A percentile compares a stretch with the other conserved stretches of the same genome.
phyloP scores from a whole-genome alignment of 306 rosid species.

The Rosa persica region DNA sequence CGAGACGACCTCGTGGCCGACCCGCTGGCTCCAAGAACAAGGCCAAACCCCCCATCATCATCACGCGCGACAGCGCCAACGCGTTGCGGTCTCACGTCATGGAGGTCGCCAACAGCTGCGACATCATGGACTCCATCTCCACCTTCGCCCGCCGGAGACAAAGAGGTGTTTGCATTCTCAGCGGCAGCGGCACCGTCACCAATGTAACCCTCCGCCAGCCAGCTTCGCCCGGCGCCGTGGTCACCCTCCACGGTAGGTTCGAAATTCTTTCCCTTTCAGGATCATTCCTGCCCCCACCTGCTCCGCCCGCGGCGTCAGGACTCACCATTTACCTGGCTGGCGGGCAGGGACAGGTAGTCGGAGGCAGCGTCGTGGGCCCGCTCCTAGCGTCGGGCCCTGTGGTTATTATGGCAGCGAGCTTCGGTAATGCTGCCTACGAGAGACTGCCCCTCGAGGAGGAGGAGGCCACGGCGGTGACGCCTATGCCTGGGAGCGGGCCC shows the following conservation, averaged over 20 bases:
- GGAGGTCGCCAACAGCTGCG: constrained; percentile 76
- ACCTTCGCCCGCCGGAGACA: constrained; percentile 71
- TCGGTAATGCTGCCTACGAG: constrained; percentile 95
- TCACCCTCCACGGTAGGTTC: constrained; percentile 79
- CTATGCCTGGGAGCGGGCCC: constrained; percentile 38
- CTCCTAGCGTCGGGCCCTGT: constrained; percentile 77
- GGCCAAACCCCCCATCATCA: constrained; percentile 89
- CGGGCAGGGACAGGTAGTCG: constrained; percentile 90
- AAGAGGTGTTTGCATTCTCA: constrained; percentile 79
- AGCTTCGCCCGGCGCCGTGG: constrained; percentile 75
- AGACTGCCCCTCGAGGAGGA: constrained; percentile 88
- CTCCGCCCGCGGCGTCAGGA: constrained; percentile 72
- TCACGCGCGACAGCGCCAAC: constrained; percentile 87
- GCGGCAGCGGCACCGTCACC: constrained; percentile 85
- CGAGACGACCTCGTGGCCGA: constrained; percentile 76
- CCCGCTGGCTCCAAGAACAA: constrained; percentile 90
- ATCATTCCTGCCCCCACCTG: constrained; percentile 90
- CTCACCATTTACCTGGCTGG: constrained; percentile 80
- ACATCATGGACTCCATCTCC: constrained; percentile 76
- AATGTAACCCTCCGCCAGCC: constrained; percentile 90
- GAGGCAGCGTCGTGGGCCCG: constrained; percentile 86
- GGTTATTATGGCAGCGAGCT: constrained; percentile 85
- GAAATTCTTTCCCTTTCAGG: constrained; percentile 86
- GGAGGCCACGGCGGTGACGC: constrained; percentile 32
- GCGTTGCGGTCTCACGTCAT: constrained; percentile 86